Base-by-base conservation (phyloP, 306 rosid genomes). In the Prunus davidiana region DNA sequence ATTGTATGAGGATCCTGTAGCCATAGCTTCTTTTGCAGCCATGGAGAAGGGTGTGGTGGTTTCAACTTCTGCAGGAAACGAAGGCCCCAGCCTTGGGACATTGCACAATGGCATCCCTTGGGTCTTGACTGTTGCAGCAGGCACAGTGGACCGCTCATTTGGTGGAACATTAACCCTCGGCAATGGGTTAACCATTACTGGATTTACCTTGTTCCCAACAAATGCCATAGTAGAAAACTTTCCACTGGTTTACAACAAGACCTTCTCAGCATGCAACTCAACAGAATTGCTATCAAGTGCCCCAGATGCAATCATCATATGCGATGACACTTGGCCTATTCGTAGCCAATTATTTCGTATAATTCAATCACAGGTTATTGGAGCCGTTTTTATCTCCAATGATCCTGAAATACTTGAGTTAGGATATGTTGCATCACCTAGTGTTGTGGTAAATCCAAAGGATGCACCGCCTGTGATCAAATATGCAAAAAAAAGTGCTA, bases 361-460 rank as follows among this genome's bases (percentile, higher is more conserved):
- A 12, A 3, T 43, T 3, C 32, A 47, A 3, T 41, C 77, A 22
- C 58, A 71, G 49, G 60, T 79, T 25, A 4, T 54, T 14, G 81
- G 83, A 68, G 78, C 86, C 10, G 8, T 83, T 55, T 66, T 83
- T n/a, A 67, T 76, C 43, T 14, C 72, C 2, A 18, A 50, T 3
- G 30, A 60, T 34, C 47, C 79, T 5, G 0, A 0, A 3, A 9
- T 51, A 7, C 3, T 4, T 13, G 83, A 83, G 27, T 22, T 55
- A 12, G 82, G 81, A n/a, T 0, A 30, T 0, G 6, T 84, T 18
- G 12, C 57, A 32, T 49, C 72, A 25, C 92, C 92, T 11, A 56
- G 84, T 30, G 81, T 83, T 54, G 84, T 84, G 24, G 76, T 86
- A 41, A 71, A 55, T 63, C 81, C 89, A 16, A 58, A 13, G 3